phyloP scores from a whole-genome alignment of 768 basidiomycete species.

The Suillus cothurnatus region DNA sequence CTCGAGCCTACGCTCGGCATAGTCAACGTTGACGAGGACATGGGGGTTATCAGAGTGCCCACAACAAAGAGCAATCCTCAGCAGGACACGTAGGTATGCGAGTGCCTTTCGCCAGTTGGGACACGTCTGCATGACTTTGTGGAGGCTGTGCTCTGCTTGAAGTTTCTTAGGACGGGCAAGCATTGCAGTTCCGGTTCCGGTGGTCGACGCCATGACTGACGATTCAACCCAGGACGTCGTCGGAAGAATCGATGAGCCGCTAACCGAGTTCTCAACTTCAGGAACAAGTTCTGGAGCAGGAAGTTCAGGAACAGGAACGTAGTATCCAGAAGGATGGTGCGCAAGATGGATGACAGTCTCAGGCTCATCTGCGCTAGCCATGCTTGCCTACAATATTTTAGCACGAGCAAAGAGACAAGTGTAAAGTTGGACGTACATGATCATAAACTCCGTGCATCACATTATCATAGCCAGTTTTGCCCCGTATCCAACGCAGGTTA shows the following conservation, averaged over 20 bases:
- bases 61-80: background rate
- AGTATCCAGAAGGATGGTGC: background rate
- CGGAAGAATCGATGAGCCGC: background rate
- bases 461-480: background rate
- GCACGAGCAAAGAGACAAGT: background rate
- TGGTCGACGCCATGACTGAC: background rate
- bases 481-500: no score
- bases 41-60: background rate
- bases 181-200: background rate
- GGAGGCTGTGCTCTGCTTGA: background rate
- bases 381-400: background rate
- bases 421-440: background rate
- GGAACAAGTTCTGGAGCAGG: no score
- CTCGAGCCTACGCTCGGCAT: background rate
- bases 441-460: background rate
- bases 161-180: background rate
- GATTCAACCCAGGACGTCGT: background rate
- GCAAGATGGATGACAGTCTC: background rate
- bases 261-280: no score
- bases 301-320: no score
- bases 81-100: background rate
- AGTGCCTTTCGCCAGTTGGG: background rate
- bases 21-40: background rate
- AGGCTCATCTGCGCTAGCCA: background rate
- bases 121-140: background rate